These are phyloP conservation scores for Carex sylvatica DNA, from an alignment of 202 grass and related monocot genomes.

Conservation along the genomic window DNA sequence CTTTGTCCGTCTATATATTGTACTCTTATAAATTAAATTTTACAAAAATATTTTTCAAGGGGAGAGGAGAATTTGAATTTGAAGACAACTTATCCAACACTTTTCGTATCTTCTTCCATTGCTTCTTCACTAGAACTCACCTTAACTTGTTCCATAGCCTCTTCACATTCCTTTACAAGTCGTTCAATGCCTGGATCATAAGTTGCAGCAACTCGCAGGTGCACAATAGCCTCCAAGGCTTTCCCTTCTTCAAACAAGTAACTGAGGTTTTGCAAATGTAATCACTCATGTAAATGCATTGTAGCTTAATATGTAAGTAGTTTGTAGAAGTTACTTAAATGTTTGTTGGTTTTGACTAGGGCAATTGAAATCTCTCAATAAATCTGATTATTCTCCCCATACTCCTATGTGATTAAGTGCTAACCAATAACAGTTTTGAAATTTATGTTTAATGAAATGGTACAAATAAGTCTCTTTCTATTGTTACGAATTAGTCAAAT, in stretches of 20 bases:
- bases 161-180: slow-evolving; percentile 65
- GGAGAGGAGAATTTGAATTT: background rate
- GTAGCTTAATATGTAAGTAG: slow-evolving; percentile 4
- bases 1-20: background rate
- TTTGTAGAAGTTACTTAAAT: too few species aligned
- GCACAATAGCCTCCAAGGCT: slow-evolving; percentile 64
- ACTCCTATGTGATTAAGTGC: too few species aligned
- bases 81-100: slow-evolving; percentile 9
- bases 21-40: background rate
- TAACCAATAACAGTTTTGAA: too few species aligned
- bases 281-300: background rate
- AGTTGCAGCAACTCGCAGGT: slow-evolving; percentile 46
- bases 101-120: slow-evolving; percentile 22
- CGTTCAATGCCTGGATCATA: slow-evolving; percentile 61
- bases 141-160: slow-evolving; percentile 28
- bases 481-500: too few species aligned
- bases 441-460: too few species aligned
- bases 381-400: too few species aligned
- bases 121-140: background rate
- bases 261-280: slow-evolving; percentile 39
- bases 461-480: too few species aligned
- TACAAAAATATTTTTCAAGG: background rate
- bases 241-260: slow-evolving; percentile 56
- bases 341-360: too few species aligned
- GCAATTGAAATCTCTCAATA: too few species aligned